Evolutionary conservation across 2,329 filamentous ascomycete genomes (phyloP), one percentile per base, ranked within the genome.

Genomic region (Pseudogymnoascus sp.): DNA sequence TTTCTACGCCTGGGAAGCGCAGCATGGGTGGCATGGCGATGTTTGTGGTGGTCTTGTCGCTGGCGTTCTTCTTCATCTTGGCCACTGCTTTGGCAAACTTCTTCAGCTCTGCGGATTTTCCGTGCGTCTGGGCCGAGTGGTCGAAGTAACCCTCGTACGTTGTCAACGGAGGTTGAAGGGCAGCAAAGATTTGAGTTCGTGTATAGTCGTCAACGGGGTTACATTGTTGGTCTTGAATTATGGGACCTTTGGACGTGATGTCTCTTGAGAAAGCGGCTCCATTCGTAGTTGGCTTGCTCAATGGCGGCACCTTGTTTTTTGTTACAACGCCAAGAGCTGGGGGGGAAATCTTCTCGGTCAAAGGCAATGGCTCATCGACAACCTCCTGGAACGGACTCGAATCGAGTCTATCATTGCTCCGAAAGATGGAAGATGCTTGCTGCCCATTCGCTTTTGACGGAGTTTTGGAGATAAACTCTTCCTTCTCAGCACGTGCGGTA

Each of bases 151-250:
- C 92, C 6, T 85, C 75, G 71, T 94, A 96, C 0, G 86, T 85
- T 31, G 77, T 80, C 3, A 97, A 77, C 0, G 90, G 83, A 3
- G 92, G 91, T 49, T 90, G 83, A 63, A 91, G 81, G 21, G 88
- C 86, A 10, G 83, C 80, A 4, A 97, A 77, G 55, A 99, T 96
- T 63, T 86, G 84, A 14, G 85, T 79, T 6, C 91, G 87, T 37
- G 96, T 80, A 1, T 76, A 76, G n/a, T 87, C 85, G 68, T 95
- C 91, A 39, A 94, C 88, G 0, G 94, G 94, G 70, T 97, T 97
- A 76, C 92, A 96, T 72, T 92, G 90, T 0, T 76, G 68, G 45
- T 97, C 93, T 65, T 86, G 85, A 72, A 97, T 89, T 52, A 96
- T 87, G 0, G 89, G 88, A 0, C 87, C 88, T 69, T 85, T 88